A percentile compares a stretch with the other conserved stretches of the same genome.
phyloP scores from a whole-genome alignment of 495 filamentous ascomycete genomes.

The Staphylotrichum longicolle region DNA sequence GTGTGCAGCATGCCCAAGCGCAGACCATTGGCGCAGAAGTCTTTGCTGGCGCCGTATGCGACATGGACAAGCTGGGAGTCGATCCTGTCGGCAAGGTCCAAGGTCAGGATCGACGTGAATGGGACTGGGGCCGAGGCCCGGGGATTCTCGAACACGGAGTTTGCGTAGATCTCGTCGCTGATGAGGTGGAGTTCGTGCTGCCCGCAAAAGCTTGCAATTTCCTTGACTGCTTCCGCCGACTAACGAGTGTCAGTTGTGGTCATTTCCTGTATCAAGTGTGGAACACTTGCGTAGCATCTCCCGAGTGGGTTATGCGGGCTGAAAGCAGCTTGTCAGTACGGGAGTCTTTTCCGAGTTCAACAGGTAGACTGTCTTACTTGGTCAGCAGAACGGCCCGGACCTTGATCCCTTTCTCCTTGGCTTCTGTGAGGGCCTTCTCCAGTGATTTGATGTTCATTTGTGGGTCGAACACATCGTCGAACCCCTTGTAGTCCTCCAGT shows the following conservation, averaged over 20 bases:
- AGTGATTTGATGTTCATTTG: constrained; percentile 11
- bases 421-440: constrained; percentile 38
- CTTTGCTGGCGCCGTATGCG: constrained; percentile 45
- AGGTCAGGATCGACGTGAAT: constrained; percentile 40
- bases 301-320: constrained; percentile 37
- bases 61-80: constrained; percentile 41
- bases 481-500: constrained; percentile 38
- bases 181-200: constrained; percentile 32
- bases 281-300: constrained; percentile 29
- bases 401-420: constrained; percentile 24
- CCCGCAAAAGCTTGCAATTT: constrained; percentile 27
- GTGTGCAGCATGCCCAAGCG: constrained; percentile 39
- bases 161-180: constrained; percentile 38
- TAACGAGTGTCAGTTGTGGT: constrained; percentile 2
- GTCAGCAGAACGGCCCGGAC: constrained; percentile 35
- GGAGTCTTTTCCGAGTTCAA: background rate
- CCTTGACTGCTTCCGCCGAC: constrained; percentile 21
- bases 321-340: background rate
- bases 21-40: constrained; percentile 45
- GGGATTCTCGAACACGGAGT: constrained; percentile 29
- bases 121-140: constrained; percentile 12
- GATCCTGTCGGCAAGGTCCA: constrained; percentile 35
- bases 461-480: constrained; percentile 42
- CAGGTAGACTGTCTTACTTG: constrained; percentile 23
- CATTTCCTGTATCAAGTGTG: too few relatives aligned